Percentiles rank a stretch among this genome's conserved stretches.
phyloP scores from a whole-genome alignment of 805 yeast species.

The Candida patagonica region DNA sequence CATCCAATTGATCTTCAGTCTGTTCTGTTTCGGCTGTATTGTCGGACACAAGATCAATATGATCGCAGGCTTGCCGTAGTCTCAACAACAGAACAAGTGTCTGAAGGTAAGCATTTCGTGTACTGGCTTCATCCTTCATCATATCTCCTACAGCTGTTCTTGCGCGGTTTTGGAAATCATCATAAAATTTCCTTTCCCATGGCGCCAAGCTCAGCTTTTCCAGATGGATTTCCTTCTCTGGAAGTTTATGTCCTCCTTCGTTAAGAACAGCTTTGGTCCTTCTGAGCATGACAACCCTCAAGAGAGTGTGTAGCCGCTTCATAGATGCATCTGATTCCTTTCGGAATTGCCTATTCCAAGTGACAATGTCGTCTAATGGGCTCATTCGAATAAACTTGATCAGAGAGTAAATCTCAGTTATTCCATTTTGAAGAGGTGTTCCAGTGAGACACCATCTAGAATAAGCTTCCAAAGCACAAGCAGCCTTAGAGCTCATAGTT shows the following conservation, averaged over 20 bases:
- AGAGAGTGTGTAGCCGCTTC: slow-evolving; percentile 20
- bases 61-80: slow-evolving; percentile 33
- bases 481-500: slow-evolving; percentile 39
- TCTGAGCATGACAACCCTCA: slow-evolving; percentile 35
- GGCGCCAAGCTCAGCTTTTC: slow-evolving; percentile 20
- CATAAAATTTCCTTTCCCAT: slow-evolving; percentile 25
- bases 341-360: slow-evolving; percentile 24
- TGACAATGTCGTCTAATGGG: slow-evolving; percentile 19
- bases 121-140: slow-evolving; percentile 31
- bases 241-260: slow-evolving; percentile 19
- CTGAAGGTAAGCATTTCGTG: slow-evolving; percentile 16
- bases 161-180: slow-evolving; percentile 17
- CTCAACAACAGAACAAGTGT: slow-evolving; percentile 28
- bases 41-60: slow-evolving; percentile 11
- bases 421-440: slow-evolving; percentile 52
- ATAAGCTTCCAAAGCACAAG: slow-evolving; percentile 32
- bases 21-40: slow-evolving; percentile 10
- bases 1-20: slow-evolving; percentile 15
- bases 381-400: slow-evolving; percentile 32
- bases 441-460: slow-evolving; percentile 57
- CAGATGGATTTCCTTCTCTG: slow-evolving; percentile 17
- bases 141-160: slow-evolving; percentile 5
- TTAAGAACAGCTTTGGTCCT: slow-evolving; percentile 35
- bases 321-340: slow-evolving; percentile 20
- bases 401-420: slow-evolving; percentile 44